A percentile compares a stretch with the other conserved stretches of the same genome.
These are phyloP conservation scores for Viola odorata DNA, from an alignment of 345 rosid species.

Conservation along the genomic window DNA sequence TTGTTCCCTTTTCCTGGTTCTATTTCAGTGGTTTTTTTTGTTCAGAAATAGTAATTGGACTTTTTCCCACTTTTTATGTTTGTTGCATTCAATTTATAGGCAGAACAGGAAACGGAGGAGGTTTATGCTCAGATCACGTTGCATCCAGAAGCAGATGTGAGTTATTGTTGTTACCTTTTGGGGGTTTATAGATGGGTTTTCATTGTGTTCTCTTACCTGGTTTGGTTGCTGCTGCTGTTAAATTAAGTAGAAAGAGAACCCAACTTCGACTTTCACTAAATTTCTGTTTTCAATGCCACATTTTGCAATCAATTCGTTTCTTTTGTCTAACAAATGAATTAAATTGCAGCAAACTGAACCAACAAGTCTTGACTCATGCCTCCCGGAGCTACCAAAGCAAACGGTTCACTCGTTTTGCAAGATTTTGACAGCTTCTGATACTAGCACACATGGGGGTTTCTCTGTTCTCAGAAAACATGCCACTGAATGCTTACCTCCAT, in stretches of 20 bases:
- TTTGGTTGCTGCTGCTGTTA: background rate
- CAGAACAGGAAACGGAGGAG: constrained; percentile 94
- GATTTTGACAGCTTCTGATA: constrained; percentile 92
- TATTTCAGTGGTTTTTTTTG: background rate
- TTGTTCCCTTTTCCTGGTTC: background rate
- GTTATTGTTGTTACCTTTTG: constrained; percentile 12
- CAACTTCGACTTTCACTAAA: background rate
- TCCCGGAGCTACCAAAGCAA: constrained; percentile 39
- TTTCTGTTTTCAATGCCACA: background rate
- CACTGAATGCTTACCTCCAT: constrained; percentile 82
- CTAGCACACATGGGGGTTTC: constrained; percentile 97
- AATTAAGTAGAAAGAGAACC: background rate
- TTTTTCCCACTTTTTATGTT: background rate
- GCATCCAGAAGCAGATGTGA: constrained; percentile 59
- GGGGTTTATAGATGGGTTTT: background rate
- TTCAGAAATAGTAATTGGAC: background rate
- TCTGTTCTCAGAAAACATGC: constrained; percentile 91
- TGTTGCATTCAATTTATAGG: constrained; percentile 40
- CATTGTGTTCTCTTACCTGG: background rate
- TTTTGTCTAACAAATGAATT: background rate
- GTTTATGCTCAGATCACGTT: constrained; percentile 90
- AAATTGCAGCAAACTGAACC: constrained; percentile 49
- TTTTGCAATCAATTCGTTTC: background rate
- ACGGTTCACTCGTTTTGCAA: constrained; percentile 72
- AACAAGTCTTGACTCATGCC: constrained; percentile 38